phyloP scores from a whole-genome alignment of 371 early-diverging fungal species.

The Quaeritorhiza haematococci region DNA sequence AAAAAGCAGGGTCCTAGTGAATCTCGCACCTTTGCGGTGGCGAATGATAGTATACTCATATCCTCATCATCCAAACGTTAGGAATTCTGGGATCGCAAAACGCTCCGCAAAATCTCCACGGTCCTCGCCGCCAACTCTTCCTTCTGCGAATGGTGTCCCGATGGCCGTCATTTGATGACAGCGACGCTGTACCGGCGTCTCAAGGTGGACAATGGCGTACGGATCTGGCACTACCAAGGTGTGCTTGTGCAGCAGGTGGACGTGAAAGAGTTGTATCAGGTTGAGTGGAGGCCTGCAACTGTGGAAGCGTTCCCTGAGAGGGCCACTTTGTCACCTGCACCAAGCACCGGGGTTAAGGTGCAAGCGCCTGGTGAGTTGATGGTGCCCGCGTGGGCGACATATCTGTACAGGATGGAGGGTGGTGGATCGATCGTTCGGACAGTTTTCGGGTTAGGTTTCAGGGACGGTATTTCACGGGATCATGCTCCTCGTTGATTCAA shows the following conservation, averaged over 20 bases:
- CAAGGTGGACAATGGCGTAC: slow-evolving; percentile 95
- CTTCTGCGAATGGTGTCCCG: slow-evolving; percentile 85
- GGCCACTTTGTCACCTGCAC: slow-evolving; percentile 24
- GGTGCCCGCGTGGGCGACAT: too few relatives aligned
- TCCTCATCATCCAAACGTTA: not conserved
- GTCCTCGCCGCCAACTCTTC: slow-evolving; percentile 79
- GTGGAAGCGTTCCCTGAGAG: slow-evolving; percentile 24
- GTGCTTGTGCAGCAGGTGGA: slow-evolving; percentile 68
- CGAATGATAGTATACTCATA: too few relatives aligned
- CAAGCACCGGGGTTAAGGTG: slow-evolving; percentile 21
- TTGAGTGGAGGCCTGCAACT: slow-evolving; percentile 31
- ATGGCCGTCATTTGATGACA: slow-evolving; percentile 86
- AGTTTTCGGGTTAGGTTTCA: too few relatives aligned
- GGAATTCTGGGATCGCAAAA: slow-evolving; percentile 87
- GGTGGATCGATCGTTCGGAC: too few relatives aligned
- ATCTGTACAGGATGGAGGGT: too few relatives aligned
- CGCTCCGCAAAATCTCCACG: slow-evolving; percentile 70
- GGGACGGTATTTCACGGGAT: too few relatives aligned
- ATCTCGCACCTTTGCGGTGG: too few relatives aligned
- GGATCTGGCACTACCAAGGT: slow-evolving; percentile 93
- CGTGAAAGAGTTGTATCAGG: slow-evolving; percentile 84
- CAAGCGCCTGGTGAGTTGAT: not conserved
- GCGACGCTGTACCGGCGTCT: slow-evolving; percentile 88
- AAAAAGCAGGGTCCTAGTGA: too few relatives aligned
- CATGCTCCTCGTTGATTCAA: too few relatives aligned